Evolutionary conservation across 2,329 filamentous ascomycete species (phyloP).

Genomic region (Mycosphaerella sp.): DNA sequence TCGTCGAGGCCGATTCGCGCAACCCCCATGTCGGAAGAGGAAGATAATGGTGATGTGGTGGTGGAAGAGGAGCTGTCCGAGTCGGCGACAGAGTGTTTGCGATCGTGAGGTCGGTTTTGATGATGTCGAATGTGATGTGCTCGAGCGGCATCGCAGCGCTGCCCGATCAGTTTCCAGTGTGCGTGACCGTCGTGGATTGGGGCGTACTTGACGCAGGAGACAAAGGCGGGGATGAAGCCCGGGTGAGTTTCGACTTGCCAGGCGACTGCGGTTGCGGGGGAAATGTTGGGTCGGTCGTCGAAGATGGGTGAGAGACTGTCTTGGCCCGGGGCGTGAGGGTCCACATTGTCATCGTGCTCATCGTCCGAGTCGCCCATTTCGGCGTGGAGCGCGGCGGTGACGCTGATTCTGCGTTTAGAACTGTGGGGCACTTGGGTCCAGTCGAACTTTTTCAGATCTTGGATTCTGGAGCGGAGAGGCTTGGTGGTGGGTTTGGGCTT

Average conservation of each 20-base stretch:
- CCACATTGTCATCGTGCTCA: conserved; percentile 11
- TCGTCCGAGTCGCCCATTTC: background rate
- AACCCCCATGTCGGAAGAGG: conserved; percentile 6
- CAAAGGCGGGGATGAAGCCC: conserved; percentile 64
- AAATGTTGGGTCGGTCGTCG: conserved; percentile 46
- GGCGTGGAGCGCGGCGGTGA: conserved; percentile 6
- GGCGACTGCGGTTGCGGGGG: conserved; percentile 55
- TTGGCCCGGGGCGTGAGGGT: conserved; percentile 16
- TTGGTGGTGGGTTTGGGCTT: conserved; percentile 1
- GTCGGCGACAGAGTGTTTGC: conserved; percentile 4
- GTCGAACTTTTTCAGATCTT: conserved; percentile 6
- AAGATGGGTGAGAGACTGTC: conserved; percentile 41
- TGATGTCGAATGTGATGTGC: background rate
- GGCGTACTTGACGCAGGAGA: conserved; percentile 62
- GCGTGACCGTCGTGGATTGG: conserved; percentile 60
- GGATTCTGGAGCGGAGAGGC: background rate
- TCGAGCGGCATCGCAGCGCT: conserved; percentile 43
- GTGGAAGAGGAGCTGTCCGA: background rate
- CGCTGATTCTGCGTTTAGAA: conserved; percentile 1
- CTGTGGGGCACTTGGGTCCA: conserved; percentile 7
- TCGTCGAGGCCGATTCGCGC: conserved; percentile 34
- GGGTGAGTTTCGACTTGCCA: conserved; percentile 64
- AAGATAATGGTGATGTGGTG: background rate
- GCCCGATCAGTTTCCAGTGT: conserved; percentile 55
- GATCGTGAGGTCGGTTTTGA: background rate